Conservation (phyloP, 2,329 filamentous ascomycete genomes). For the Hypoxylon sp. region DNA sequence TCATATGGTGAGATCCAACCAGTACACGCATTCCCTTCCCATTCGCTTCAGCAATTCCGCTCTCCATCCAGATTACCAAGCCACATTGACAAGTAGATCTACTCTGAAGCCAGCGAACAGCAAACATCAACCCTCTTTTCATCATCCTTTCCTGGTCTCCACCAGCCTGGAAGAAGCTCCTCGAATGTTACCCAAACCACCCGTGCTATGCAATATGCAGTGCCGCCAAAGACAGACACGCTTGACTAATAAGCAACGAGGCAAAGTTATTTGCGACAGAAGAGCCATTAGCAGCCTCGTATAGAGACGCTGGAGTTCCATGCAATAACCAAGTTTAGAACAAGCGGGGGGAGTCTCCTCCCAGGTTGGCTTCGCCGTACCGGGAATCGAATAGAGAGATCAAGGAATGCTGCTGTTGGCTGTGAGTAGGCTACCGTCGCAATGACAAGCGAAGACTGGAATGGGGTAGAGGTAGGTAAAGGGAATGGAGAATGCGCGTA, state of each 20-base stretch:
- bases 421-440: conserved; percentile 1
- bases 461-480: not conserved
- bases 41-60: not conserved
- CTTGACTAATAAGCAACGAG: conserved; percentile 27
- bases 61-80: not conserved
- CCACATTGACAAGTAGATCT: not conserved
- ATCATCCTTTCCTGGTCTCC: conserved; percentile 3
- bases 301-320: conserved; percentile 20
- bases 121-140: not conserved
- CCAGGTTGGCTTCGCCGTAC: conserved; percentile 4
- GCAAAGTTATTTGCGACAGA: conserved; percentile 16
- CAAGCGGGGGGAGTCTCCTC: conserved; percentile 7
- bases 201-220: conserved; percentile 22
- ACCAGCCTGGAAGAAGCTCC: not conserved
- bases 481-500: not conserved
- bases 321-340: conserved; percentile 7
- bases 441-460: conserved; percentile 1
- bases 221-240: conserved; percentile 2
- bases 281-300: conserved; percentile 23
- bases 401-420: not conserved
- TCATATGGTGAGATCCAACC: not conserved
- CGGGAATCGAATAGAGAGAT: not conserved
- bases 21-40: not conserved
- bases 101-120: not conserved
- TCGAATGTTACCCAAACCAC: not conserved